Base-by-base conservation (phyloP, 1,284 basidiomycete genomes). In the Pseudozyma pruni region DNA sequence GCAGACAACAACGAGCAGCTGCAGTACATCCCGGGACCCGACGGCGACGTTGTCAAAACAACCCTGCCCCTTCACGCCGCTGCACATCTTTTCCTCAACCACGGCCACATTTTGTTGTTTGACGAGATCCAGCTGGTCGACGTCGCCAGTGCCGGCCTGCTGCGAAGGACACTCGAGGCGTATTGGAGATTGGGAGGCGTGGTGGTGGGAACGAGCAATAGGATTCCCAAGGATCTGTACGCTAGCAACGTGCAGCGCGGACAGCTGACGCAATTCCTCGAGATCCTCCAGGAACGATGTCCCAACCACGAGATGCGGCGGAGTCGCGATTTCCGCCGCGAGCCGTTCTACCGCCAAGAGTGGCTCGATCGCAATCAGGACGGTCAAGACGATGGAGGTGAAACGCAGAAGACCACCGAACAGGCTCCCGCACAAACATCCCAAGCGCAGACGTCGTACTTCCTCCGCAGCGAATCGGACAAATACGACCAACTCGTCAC, bases 121-220 rank as follows among this genome's bases (percentile, higher is more conserved):
- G 89, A 90, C 78, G 89, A 91, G 82, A 84, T 90, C 2, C 90
- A 90, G 76, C 84, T 90, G 3, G 84, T 90, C n/a, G 89, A 90
- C 75, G 87, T 90, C 1, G 88, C 88, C 1, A 88, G 87, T 51
- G 88, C 89, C 1, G 81, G 81, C 0, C 84, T 91, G 13, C 85
- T 90, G 3, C 86, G 89, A n/a, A 87, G 90, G 57, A 89, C 90
- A 2, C 81, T 91, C 7, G 87, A 88, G 22, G 90, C 89, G 87
- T 91, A 88, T 76, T 90, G 89, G 89, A 85, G 89, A 3, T 85
- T 91, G 72, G 90, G 90, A 16, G 90, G 90, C 1, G 87, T 91
- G 16, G 85, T 91, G 31, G 85, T 87, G 4, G 85, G 85, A 1
- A 86, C 85, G 46, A 85, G 84, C 37, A 90, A 90, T 79, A 86